These are phyloP conservation scores for Ulota crispa DNA, from an alignment of 225 moss, liverwort and hornwort genomes.

Conservation along the genomic window DNA sequence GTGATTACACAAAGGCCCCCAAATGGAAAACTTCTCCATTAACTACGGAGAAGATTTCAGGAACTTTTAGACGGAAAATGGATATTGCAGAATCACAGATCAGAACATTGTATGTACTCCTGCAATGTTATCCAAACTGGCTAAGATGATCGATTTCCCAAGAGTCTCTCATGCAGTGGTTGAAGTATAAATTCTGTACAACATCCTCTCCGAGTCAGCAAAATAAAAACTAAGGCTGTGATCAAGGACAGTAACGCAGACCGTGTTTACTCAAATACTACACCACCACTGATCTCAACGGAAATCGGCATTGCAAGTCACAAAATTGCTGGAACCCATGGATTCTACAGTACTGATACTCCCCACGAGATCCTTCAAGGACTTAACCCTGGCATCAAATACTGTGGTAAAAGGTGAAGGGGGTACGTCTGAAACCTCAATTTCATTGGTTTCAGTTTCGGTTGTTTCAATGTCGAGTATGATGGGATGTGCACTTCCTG, in stretches of 20 bases:
- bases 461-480: slow-evolving; percentile 16
- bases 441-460: slow-evolving; percentile 13
- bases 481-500: slow-evolving; percentile 13
- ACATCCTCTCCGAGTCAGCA: background rate
- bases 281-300: background rate
- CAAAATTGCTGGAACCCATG: background rate
- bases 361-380: background rate
- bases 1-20: background rate
- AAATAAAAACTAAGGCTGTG: background rate
- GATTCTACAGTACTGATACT: background rate
- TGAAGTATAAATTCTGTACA: background rate
- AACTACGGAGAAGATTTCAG: background rate
- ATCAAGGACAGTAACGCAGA: background rate
- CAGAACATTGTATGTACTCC: background rate
- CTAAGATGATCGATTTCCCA: background rate
- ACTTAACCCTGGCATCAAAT: background rate
- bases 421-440: slow-evolving; percentile 24
- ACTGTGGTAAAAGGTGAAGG: background rate
- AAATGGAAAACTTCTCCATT: background rate
- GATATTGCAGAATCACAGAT: background rate
- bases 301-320: background rate
- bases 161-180: background rate
- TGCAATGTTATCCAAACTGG: background rate
- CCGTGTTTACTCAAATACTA: background rate
- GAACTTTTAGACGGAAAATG: background rate